These are phyloP conservation scores for Teunomyces barrocoloradensis DNA, from an alignment of 805 yeast species.

Conservation along the genomic window DNA sequence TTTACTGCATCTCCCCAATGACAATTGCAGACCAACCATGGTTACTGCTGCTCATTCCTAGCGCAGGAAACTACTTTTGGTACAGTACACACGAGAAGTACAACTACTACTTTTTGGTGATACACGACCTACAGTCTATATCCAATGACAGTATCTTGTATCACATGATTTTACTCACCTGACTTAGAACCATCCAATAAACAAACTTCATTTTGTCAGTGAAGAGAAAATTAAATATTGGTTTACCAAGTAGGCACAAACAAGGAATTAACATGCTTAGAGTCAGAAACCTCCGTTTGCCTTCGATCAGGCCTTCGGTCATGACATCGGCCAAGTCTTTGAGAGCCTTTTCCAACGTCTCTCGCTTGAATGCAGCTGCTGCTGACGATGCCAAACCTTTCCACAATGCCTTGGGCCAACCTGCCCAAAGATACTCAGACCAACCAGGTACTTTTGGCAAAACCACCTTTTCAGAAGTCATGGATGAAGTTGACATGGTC, in stretches of 20 bases:
- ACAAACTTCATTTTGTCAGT: constrained; percentile 11
- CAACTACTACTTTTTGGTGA: too few relatives aligned
- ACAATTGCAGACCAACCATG: too few relatives aligned
- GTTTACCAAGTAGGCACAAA: constrained; percentile 4
- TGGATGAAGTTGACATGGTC: constrained; percentile 46
- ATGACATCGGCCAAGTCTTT: constrained; percentile 4
- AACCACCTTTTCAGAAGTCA: constrained; percentile 44
- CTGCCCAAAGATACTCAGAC: constrained; percentile 34
- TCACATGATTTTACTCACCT: background rate
- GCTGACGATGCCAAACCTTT: constrained; percentile 31
- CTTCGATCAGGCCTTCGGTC: constrained; percentile 9
- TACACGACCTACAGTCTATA: background rate
- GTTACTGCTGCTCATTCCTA: too few relatives aligned
- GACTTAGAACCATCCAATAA: constrained; percentile 12
- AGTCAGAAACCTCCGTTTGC: constrained; percentile 13
- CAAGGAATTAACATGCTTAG: constrained; percentile 22
- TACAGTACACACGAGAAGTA: too few relatives aligned
- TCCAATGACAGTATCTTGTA: background rate
- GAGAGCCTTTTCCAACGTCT: constrained; percentile 16
- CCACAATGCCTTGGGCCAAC: constrained; percentile 37
- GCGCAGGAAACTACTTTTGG: too few relatives aligned
- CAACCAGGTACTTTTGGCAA: constrained; percentile 34
- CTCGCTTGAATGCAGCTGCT: constrained; percentile 20
- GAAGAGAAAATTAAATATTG: constrained; percentile 4
- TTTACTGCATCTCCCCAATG: too few relatives aligned